Conservation (phyloP, 2,329 filamentous ascomycete genomes). For the Ciborinia camelliae region DNA sequence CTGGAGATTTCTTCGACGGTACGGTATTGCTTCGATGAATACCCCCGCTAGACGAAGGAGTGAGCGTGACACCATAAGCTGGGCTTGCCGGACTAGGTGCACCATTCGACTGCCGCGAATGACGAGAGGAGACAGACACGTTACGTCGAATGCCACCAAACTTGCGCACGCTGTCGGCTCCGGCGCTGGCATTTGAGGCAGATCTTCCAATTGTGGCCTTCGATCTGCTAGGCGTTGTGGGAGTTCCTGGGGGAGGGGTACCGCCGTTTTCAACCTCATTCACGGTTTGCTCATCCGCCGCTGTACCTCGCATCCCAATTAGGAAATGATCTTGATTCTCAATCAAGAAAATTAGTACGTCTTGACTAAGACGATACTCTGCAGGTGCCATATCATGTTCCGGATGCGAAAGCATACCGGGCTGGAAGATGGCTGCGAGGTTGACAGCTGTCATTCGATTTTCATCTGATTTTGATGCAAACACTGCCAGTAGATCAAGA, state of each 20-base stretch:
- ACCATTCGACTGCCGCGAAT: conserved; percentile 72
- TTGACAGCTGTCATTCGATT: conserved; percentile 98
- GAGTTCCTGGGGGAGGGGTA: conserved; percentile 48
- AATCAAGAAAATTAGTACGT: conserved; percentile 95
- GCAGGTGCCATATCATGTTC: conserved; percentile 91
- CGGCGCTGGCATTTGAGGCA: conserved; percentile 82
- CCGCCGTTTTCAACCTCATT: conserved; percentile 68
- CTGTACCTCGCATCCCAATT: conserved; percentile 98
- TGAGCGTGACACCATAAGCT: conserved; percentile 51
- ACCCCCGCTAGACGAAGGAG: conserved; percentile 52
- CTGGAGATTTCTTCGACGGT: conserved; percentile 83
- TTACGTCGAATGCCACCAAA: conserved; percentile 80
- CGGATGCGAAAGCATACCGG: conserved; percentile 91
- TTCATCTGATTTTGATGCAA: conserved; percentile 91
- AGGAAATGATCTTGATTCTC: conserved; percentile 98
- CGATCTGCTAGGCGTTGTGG: conserved; percentile 50
- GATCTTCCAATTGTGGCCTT: conserved; percentile 67
- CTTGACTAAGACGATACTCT: conserved; percentile 93
- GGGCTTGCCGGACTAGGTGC: conserved; percentile 67
- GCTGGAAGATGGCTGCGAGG: conserved; percentile 94
- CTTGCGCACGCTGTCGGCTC: conserved; percentile 79
- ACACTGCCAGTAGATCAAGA: conserved; percentile 90
- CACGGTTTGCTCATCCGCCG: conserved; percentile 75
- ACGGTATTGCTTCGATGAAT: conserved; percentile 86
- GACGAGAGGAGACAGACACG: conserved; percentile 86